Evolutionary conservation across 177 flowering plant genomes (phyloP), one percentile per base, ranked within the genome.

Genomic region (Vitis hybrid): DNA sequence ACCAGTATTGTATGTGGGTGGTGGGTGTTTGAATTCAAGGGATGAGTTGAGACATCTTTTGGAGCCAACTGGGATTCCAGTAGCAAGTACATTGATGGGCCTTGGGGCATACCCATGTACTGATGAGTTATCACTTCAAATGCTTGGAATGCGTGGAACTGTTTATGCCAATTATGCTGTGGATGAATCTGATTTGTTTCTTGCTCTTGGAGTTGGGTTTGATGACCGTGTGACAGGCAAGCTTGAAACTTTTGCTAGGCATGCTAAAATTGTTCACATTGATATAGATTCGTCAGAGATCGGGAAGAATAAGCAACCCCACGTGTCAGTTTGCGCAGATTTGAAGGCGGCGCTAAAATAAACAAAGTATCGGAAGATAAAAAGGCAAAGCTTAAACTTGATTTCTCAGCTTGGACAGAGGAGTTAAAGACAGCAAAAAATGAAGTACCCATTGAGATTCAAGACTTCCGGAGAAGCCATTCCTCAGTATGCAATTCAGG

Each of bases 111-210:
- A 64, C 61, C 87, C 94, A 0, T 57, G 73, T 48, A 23, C 83
- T 4, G 89, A 83, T 70, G 92, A 86, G 2, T 68, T 84, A 26
- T 86, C 94, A 0, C 77, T 93, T 26, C 83, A 78, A 10, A 93
- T 91, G 93, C 85, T 91, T 52, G 98, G 98, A n/a, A 93, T 93
- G 97, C 97, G 88, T 69, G 98, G 98, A 12, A 93, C 98, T 71
- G 92, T 89, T 3, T 88, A 84, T 77, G 98, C 98, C 0, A 91
- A 92, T 77, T 91, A 91, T 74, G 87, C 96, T 2, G 96, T 92
- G 70, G 93, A 92, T 65, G 78, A 81, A 69, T 64, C 85, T 55
- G 97, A 92, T 81, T 73, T 92, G 78, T 76, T 92, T 77, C 89
- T 92, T 66, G 97, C 97, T 0, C 88, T 92, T 79, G 97, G 97